A percentile compares a stretch with the other conserved stretches of the same genome.
These are phyloP conservation scores for Warburgia ugandensis DNA, from an alignment of 164 flowering plant species.

Conservation along the genomic window DNA sequence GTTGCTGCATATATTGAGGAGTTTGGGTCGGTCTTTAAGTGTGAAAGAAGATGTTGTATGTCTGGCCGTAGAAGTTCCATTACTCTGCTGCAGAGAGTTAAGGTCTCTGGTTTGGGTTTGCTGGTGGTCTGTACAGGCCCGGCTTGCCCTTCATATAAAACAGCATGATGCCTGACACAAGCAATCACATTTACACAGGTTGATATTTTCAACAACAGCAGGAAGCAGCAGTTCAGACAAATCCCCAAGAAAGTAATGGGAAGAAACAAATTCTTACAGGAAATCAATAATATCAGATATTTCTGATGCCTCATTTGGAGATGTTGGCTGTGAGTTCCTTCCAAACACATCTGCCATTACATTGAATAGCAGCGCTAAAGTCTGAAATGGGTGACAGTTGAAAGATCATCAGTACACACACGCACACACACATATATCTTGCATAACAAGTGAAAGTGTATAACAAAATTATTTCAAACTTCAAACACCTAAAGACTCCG, in stretches of 20 bases:
- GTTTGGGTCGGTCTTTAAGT: slow-evolving; percentile 65
- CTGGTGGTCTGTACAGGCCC: slow-evolving; percentile 85
- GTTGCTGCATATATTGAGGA: slow-evolving; percentile 86
- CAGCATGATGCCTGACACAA: slow-evolving; percentile 66
- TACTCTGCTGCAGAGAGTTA: slow-evolving; percentile 57
- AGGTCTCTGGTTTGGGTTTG: slow-evolving; percentile 74
- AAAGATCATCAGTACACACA: no score
- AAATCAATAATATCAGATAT: slow-evolving; percentile 86
- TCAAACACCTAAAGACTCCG: no score
- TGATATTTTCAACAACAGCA: not conserved
- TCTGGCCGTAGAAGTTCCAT: slow-evolving; percentile 75
- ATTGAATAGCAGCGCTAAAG: slow-evolving; percentile 58
- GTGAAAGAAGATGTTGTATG: slow-evolving; percentile 81
- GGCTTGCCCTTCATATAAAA: slow-evolving; percentile 95
- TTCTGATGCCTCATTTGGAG: slow-evolving; percentile 71
- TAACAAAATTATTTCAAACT: no score
- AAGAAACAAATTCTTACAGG: slow-evolving; percentile 49
- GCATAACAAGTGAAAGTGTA: no score
- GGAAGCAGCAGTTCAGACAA: slow-evolving; percentile 2
- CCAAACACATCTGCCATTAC: slow-evolving; percentile 87
- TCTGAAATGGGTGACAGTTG: slow-evolving; percentile 32
- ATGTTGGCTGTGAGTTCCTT: slow-evolving; percentile 52
- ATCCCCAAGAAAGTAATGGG: not conserved
- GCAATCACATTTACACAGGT: slow-evolving; percentile 1
- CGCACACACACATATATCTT: no score